Evolutionary conservation across 148 eudicot species (phyloP).

Genomic region (Fagopyrum tataricum): DNA sequence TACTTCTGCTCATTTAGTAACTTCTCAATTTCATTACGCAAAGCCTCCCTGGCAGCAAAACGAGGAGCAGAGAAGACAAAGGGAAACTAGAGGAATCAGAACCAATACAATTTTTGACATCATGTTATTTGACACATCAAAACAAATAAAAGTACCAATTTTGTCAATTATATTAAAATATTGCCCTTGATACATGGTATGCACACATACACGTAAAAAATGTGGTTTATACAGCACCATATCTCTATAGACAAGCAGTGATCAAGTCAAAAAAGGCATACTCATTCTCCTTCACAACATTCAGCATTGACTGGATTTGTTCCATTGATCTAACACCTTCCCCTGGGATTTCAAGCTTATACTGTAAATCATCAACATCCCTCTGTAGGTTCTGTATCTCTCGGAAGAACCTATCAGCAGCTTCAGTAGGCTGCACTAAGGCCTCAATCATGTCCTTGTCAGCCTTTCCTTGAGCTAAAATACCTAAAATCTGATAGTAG

Average conservation of each 20-base stretch:
- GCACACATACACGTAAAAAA: neutral
- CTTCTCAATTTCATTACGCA: constrained; percentile 44
- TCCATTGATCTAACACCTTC: constrained; percentile 51
- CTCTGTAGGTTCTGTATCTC: constrained; percentile 52
- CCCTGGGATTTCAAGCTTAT: constrained; percentile 53
- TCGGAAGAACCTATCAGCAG: constrained; percentile 56
- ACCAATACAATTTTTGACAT: neutral
- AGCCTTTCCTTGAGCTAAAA: constrained; percentile 75
- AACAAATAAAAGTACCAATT: neutral
- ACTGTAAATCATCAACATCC: constrained; percentile 54
- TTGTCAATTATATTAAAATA: neutral
- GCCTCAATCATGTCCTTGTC: constrained; percentile 82
- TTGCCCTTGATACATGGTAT: neutral
- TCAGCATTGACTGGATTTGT: constrained; percentile 58
- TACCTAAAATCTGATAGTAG: constrained; percentile 62
- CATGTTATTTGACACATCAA: neutral
- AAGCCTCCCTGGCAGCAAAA: constrained; percentile 37
- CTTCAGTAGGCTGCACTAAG: constrained; percentile 61
- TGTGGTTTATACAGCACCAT: neutral
- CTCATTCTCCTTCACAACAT: constrained; percentile 46
- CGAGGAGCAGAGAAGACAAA: constrained; percentile 9
- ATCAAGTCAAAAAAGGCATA: constrained; percentile 18
- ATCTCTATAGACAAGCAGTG: neutral
- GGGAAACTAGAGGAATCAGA: neutral
- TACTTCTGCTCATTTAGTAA: constrained; percentile 42